Evolutionary conservation across 345 rosid genomes (phyloP), one percentile per base, ranked within the genome.

Genomic region (Salix caprea): DNA sequence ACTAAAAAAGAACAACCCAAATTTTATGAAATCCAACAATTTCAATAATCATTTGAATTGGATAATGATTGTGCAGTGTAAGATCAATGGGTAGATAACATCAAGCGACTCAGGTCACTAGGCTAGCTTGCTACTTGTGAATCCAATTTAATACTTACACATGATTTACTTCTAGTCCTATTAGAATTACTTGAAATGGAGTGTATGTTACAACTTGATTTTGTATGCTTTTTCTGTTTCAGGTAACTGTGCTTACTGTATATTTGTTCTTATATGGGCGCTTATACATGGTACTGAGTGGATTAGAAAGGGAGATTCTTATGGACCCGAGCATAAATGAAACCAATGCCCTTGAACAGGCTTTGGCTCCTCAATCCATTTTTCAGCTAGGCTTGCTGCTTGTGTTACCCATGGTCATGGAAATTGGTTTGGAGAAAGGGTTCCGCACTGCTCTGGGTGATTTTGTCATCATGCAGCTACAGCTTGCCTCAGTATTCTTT

Each of bases 351-450:
- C 95, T 93, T n/a, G 99, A 91, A 83, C 70, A 92, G 81, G 99
- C 97, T 69, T 77, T 96, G 78, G 95, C 93, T 60, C 86, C 97
- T 23, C 98, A 89, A 77, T 85, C 97, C 52, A 79, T 92, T 74
- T 89, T 96, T 77, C 99, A 94, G 86, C 81, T 96, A 70, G 99
- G 99, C 34, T 85, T 96, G 39, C 58, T 91, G 77, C 85, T 96
- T 79, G 88, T 96, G 77, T 82, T 96, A 73, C 99, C 99, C 77
- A 91, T 96, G 95, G 85, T 96, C 72, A 93, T 93, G 99, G 99
- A 96, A 87, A 90, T 90, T 70, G 97, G 97, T 73, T 88, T 96
- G 74, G 97, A 93, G 77, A 93, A 96, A 86, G 99, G 99, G 64
- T 93, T 93, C 50, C 91, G 97, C 69, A 81, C 88, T 46, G 99